Base-by-base conservation (phyloP, 73 alveolate genomes). In the Paramecium octaurelia region DNA sequence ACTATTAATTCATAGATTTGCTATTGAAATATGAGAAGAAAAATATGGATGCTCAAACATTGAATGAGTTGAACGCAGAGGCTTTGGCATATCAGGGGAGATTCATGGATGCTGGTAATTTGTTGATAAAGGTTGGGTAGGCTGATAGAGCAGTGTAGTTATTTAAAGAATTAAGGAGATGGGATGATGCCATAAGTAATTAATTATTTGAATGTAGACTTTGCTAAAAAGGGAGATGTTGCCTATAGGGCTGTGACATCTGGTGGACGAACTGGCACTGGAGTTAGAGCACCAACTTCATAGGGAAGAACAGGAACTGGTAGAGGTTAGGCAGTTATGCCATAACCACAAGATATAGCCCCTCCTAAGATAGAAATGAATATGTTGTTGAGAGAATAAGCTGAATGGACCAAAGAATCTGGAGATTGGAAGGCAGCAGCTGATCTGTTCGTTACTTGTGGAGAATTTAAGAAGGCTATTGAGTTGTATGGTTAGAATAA, bases 381-480 rank as follows among this genome's bases (percentile, higher is more conserved):
- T 48, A 80, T 38, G 57, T 44, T 80, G 12, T 20, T 80, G 12
- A 80, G 57, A 80, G 91, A 80, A 80, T 43, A 80, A 29, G 91
- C 76, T 18, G 91, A 80, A 80, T 80, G 91, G 91, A 43, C 73
- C 2, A 80, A 80, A 21, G 91, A 80, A 46, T 38, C 91, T 44
- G 91, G 91, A 43, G 91, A 80, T 80, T 80, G 91, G 91, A 80
- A 80, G 34, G 91, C 64, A 8, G 91, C 91, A 10, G 91, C 91
- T 20, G 91, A 80, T 6, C 24, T 80, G 46, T 80, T 80, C 44
- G 70, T 80, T 8, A 24, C 76, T 24, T 80, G 91, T 80, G 46
- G 18, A 46, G 87, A 73, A 43, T 73, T 35, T 73, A 31, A 38
- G 6, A 73, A 73, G 18, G 87, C 87, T 2, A 73, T 73, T 35